Evolutionary conservation across 306 rosid species (phyloP).

Genomic region (Gillenia trifoliata): DNA sequence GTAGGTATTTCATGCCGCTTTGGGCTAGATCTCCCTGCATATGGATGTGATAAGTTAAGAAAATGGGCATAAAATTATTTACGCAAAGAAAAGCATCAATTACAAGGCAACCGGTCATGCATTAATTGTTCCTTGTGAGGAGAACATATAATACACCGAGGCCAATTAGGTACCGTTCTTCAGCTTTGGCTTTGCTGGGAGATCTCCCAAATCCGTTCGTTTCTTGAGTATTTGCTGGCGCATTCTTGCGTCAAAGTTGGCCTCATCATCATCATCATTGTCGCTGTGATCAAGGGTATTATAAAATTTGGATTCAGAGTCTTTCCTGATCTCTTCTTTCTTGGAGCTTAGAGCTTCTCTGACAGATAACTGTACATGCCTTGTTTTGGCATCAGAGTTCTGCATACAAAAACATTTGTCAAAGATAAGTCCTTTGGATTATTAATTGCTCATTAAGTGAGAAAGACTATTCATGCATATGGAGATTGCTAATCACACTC

Average conservation of each 20-base stretch:
- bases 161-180: conserved; percentile 45
- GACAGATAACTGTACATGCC: conserved; percentile 71
- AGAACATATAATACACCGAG: background rate
- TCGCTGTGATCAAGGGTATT: conserved; percentile 42
- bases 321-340: conserved; percentile 62
- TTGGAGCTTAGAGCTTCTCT: conserved; percentile 72
- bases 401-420: conserved; percentile 24
- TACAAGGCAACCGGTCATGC: background rate
- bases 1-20: conserved; percentile 32
- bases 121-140: background rate
- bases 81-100: background rate
- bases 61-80: background rate
- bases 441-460: background rate
- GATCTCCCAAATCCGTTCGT: conserved; percentile 67
- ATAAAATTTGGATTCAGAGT: conserved; percentile 32
- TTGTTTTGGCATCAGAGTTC: conserved; percentile 44
- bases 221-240: conserved; percentile 75
- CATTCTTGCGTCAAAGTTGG: conserved; percentile 85
- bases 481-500: background rate
- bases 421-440: background rate
- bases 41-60: conserved; percentile 26
- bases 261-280: conserved; percentile 50
- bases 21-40: conserved; percentile 61
- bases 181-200: conserved; percentile 53
- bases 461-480: background rate